Conservation (phyloP, 2,329 filamentous ascomycete species). For the Aspergillus versicolor region DNA sequence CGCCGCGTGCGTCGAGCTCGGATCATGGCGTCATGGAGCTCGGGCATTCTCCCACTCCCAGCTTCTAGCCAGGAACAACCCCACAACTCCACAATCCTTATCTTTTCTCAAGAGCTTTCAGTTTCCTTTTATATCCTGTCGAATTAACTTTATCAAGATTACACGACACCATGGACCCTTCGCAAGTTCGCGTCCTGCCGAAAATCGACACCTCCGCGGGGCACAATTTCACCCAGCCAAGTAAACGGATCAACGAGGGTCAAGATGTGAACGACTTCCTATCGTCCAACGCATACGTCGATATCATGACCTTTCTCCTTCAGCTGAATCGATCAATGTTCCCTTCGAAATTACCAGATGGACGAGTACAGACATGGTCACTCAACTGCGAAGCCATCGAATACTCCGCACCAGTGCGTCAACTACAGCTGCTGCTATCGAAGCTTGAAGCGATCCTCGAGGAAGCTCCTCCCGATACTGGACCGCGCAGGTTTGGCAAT, state of each 20-base stretch:
- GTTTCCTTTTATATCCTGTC: background rate
- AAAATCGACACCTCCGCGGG: constrained; percentile 48
- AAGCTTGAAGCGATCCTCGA: constrained; percentile 67
- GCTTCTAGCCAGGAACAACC: background rate
- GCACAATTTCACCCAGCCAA: constrained; percentile 65
- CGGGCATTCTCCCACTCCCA: background rate
- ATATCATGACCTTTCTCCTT: constrained; percentile 82
- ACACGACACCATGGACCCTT: constrained; percentile 23
- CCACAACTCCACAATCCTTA: background rate
- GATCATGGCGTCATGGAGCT: constrained; percentile 6
- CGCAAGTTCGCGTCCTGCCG: constrained; percentile 38
- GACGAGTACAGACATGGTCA: constrained; percentile 51
- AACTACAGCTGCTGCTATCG: constrained; percentile 65
- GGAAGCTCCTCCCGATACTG: constrained; percentile 78
- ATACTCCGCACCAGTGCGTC: constrained; percentile 59
- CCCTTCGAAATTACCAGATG: constrained; percentile 56
- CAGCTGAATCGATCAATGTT: constrained; percentile 89
- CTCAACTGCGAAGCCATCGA: constrained; percentile 42
- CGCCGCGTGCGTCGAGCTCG: background rate
- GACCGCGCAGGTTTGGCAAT: constrained; percentile 89
- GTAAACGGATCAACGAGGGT: constrained; percentile 81
- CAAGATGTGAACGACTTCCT: constrained; percentile 80
- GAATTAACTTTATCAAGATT: background rate
- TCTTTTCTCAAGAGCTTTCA: background rate
- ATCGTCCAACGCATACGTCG: constrained; percentile 75